A percentile compares a stretch with the other conserved stretches of the same genome.
Evolutionary conservation across 2,329 filamentous ascomycete genomes (phyloP).

Genomic region (Teratosphaeria nubilosa): DNA sequence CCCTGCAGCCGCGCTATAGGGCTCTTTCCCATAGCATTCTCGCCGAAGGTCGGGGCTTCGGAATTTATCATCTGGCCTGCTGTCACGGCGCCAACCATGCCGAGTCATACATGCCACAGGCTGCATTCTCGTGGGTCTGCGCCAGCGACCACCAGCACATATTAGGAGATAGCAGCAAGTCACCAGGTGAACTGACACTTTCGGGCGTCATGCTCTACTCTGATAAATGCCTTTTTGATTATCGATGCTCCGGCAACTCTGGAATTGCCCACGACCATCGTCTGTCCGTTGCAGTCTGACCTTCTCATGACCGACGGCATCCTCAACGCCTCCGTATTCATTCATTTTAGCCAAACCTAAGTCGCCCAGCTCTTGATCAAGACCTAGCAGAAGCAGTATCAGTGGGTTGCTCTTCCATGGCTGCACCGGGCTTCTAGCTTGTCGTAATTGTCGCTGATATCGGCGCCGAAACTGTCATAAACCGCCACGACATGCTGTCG

Average conservation of each 20-base stretch:
- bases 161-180: too few species aligned
- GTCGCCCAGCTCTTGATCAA: background rate
- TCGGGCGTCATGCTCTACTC: too few species aligned
- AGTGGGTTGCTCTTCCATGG: background rate
- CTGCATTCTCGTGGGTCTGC: too few species aligned
- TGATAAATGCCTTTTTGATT: too few species aligned
- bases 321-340: background rate
- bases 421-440: background rate
- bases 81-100: too few species aligned
- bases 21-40: too few species aligned
- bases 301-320: background rate
- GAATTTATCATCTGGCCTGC: too few species aligned
- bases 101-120: too few species aligned
- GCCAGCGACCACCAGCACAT: too few species aligned
- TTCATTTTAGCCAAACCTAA: background rate
- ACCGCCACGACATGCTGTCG: background rate
- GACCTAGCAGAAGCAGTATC: background rate
- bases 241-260: background rate
- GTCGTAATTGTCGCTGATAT: background rate
- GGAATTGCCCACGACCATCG: background rate
- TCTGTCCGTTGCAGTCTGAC: background rate
- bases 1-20: too few species aligned
- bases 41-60: too few species aligned
- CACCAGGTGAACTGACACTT: too few species aligned
- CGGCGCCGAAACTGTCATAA: background rate